Evolutionary conservation across 305 asterid genomes (phyloP).

Genomic region (Ajuga reptans): DNA sequence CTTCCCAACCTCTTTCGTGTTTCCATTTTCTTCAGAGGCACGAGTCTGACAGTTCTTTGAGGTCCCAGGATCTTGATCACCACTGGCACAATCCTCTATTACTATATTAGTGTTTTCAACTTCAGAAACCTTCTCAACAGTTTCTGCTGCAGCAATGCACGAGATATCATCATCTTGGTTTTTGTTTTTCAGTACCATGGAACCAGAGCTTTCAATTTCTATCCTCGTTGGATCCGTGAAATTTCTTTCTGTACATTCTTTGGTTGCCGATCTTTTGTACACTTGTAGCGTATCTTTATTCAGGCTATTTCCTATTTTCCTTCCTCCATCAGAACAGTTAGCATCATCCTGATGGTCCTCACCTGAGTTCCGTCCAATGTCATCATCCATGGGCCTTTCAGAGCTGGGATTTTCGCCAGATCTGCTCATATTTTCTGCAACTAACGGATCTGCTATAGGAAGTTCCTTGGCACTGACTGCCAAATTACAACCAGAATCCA

Average conservation of each 20-base stretch:
- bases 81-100: slow-evolving; percentile 19
- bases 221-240: slow-evolving; percentile 19
- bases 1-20: slow-evolving; percentile 33
- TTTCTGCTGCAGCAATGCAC: slow-evolving; percentile 20
- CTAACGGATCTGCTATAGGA: slow-evolving; percentile 30
- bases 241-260: slow-evolving; percentile 39
- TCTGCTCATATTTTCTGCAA: slow-evolving; percentile 32
- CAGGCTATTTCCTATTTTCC: slow-evolving; percentile 28
- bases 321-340: slow-evolving; percentile 37
- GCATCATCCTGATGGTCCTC: slow-evolving; percentile 38
- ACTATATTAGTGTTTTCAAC: slow-evolving; percentile 23
- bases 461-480: slow-evolving; percentile 28
- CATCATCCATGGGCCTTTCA: slow-evolving; percentile 33
- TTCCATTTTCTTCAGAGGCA: slow-evolving; percentile 37
- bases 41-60: slow-evolving; percentile 24
- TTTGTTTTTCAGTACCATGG: slow-evolving; percentile 15
- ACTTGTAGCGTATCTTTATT: slow-evolving; percentile 43
- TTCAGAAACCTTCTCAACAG: slow-evolving; percentile 17
- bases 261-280: slow-evolving; percentile 46
- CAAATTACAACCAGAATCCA: slow-evolving; percentile 15
- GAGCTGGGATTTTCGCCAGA: slow-evolving; percentile 30
- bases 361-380: slow-evolving; percentile 26
- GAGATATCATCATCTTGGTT: slow-evolving; percentile 22
- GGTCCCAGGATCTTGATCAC: slow-evolving; percentile 22
- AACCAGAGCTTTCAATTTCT: slow-evolving; percentile 25